A percentile compares a stretch with the other conserved stretches of the same genome.
Conservation (phyloP, 495 filamentous ascomycete genomes). For the Tricharina praecox region DNA sequence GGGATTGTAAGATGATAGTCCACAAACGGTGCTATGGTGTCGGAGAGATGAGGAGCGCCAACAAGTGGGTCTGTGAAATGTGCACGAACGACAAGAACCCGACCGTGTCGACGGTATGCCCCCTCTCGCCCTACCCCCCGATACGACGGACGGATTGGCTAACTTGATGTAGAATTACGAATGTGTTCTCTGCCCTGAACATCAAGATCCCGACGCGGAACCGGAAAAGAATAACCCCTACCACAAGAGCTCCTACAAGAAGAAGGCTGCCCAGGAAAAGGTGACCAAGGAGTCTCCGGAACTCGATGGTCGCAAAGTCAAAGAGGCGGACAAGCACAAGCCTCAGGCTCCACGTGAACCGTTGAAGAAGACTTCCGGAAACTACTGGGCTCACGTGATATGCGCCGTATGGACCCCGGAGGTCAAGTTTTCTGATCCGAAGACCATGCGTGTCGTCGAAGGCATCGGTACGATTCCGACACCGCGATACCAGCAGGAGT, state of each 20-base stretch:
- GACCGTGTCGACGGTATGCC: constrained; percentile 61
- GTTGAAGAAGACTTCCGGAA: constrained; percentile 76
- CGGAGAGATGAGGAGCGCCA: constrained; percentile 44
- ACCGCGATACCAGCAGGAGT: constrained; percentile 49
- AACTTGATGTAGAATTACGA: constrained; percentile 49
- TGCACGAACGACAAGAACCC: constrained; percentile 84
- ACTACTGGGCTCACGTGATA: constrained; percentile 95
- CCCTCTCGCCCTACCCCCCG: background rate
- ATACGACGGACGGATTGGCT: constrained; percentile 11
- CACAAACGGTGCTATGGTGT: constrained; percentile 88
- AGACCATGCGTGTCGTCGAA: constrained; percentile 65
- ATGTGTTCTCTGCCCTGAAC: constrained; percentile 75
- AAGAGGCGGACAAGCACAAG: constrained; percentile 58
- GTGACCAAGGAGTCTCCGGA: constrained; percentile 55
- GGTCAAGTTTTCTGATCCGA: constrained; percentile 72
- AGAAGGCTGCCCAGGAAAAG: constrained; percentile 81
- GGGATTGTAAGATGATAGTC: constrained; percentile 79
- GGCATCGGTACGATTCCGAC: constrained; percentile 64
- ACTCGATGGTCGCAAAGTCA: constrained; percentile 41
- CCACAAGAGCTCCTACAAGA: constrained; percentile 69
- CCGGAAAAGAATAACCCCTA: constrained; percentile 19
- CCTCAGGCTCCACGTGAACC: constrained; percentile 77
- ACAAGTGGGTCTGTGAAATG: constrained; percentile 91
- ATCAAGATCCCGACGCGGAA: constrained; percentile 16
- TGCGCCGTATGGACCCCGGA: constrained; percentile 87